A percentile compares a stretch with the other conserved stretches of the same genome.
These are phyloP conservation scores for Chaetomium sp. DNA, from an alignment of 2,329 filamentous ascomycete species.

Conservation along the genomic window DNA sequence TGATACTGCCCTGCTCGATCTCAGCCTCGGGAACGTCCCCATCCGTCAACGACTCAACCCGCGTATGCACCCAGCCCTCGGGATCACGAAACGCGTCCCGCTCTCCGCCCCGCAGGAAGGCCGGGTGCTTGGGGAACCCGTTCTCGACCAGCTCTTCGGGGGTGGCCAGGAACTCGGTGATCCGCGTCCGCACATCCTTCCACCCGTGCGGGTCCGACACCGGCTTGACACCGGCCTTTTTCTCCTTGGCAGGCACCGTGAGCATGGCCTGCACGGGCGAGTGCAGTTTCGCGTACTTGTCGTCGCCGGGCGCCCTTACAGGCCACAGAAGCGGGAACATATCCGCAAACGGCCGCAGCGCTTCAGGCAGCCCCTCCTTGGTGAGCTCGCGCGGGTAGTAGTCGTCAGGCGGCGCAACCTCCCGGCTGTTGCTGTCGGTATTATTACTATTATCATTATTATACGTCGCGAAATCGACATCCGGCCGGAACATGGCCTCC, in stretches of 20 bases:
- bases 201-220: slow-evolving; percentile 59
- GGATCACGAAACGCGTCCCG: slow-evolving; percentile 47
- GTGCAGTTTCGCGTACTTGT: slow-evolving; percentile 71
- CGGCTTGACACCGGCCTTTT: slow-evolving; percentile 53
- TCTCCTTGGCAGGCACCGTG: slow-evolving; percentile 65
- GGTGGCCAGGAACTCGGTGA: slow-evolving; percentile 70
- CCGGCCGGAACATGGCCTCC: slow-evolving; percentile 74
- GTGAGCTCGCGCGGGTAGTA: slow-evolving; percentile 52
- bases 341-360: slow-evolving; percentile 62
- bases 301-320: slow-evolving; percentile 78
- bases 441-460: slow-evolving; percentile 30
- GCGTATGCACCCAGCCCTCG: slow-evolving; percentile 77
- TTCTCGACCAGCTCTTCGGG: slow-evolving; percentile 72
- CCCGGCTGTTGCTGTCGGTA: slow-evolving; percentile 27
- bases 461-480: slow-evolving; percentile 44
- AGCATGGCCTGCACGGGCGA: slow-evolving; percentile 84
- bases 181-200: slow-evolving; percentile 70
- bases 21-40: slow-evolving; percentile 61
- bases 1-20: slow-evolving; percentile 75
- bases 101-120: slow-evolving; percentile 57
- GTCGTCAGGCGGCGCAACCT: slow-evolving; percentile 47
- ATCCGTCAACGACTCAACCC: slow-evolving; percentile 59
- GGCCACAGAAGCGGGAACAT: slow-evolving; percentile 90
- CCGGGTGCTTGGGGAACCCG: slow-evolving; percentile 78
- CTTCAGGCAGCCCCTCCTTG: slow-evolving; percentile 44